Conservation (phyloP, 345 rosid species). For the Rhodomyrtus tomentosa region DNA sequence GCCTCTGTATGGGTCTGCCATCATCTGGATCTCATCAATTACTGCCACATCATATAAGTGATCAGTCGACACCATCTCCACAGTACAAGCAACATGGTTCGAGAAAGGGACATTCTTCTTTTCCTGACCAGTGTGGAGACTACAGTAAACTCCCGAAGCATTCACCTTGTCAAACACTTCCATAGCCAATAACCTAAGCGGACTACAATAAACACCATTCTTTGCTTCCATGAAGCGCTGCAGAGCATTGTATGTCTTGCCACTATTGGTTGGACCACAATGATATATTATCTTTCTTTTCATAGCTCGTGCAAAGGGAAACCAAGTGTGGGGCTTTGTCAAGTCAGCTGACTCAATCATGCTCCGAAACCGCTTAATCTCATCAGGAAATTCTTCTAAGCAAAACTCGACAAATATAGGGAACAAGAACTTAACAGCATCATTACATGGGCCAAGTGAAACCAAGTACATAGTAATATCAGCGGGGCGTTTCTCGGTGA, state of each 20-base stretch:
- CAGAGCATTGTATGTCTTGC: conserved; percentile 86
- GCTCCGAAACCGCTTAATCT: conserved; percentile 49
- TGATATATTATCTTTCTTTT: conserved; percentile 81
- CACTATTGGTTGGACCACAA: conserved; percentile 96
- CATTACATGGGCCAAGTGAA: conserved; percentile 56
- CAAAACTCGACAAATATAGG: conserved; percentile 84
- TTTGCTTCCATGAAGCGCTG: conserved; percentile 85
- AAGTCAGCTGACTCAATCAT: conserved; percentile 76
- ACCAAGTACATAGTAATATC: conserved; percentile 37
- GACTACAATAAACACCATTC: conserved; percentile 86
- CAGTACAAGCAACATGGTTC: conserved; percentile 80
- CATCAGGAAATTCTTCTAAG: conserved; percentile 61
- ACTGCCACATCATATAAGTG: conserved; percentile 85
- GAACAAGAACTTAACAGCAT: conserved; percentile 63
- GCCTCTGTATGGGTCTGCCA: conserved; percentile 68
- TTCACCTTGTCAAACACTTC: conserved; percentile 98
- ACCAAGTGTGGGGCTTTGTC: conserved; percentile 83
- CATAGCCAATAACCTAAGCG: conserved; percentile 92
- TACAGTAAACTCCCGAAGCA: conserved; percentile 75
- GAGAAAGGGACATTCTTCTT: conserved; percentile 70
- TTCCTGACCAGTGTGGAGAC: conserved; percentile 89
- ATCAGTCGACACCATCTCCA: conserved; percentile 82
- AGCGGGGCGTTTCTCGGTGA: conserved; percentile 34
- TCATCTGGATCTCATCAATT: conserved; percentile 89
- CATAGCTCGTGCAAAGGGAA: conserved; percentile 90